Conservation (phyloP, 2,329 filamentous ascomycete species). For the Sporothrix variecibatus region DNA sequence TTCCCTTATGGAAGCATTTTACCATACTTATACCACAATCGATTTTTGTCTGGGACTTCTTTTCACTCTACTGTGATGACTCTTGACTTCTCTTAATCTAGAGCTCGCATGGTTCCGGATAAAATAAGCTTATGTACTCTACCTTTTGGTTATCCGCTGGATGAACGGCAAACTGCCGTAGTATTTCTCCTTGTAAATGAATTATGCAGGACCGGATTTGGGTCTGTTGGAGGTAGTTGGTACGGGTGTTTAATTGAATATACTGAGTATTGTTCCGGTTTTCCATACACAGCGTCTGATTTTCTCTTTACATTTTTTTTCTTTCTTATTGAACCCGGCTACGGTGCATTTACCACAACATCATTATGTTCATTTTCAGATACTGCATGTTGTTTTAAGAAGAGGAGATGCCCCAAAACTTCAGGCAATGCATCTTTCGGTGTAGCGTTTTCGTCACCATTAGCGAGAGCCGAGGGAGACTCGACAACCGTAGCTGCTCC, state of each 20-base stretch:
- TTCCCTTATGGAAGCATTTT: neutral
- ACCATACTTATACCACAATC: neutral
- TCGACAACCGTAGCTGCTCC: too few relatives aligned
- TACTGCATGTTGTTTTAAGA: too few relatives aligned
- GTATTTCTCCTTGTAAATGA: neutral
- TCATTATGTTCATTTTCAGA: too few relatives aligned
- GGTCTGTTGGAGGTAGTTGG: too few relatives aligned
- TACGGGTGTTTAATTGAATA: too few relatives aligned
- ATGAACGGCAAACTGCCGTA: neutral
- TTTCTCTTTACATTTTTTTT: too few relatives aligned
- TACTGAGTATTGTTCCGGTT: too few relatives aligned
- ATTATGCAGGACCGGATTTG: neutral
- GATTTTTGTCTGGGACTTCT: slow-evolving; percentile 8
- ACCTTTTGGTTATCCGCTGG: neutral
- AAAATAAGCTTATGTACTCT: neutral
- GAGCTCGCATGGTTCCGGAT: neutral
- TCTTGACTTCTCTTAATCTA: neutral
- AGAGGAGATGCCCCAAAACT: too few relatives aligned
- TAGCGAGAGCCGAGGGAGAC: neutral
- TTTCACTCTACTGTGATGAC: neutral
- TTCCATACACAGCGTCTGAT: too few relatives aligned
- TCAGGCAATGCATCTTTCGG: slow-evolving; percentile 8
- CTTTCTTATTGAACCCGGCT: too few relatives aligned
- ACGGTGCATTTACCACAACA: too few relatives aligned
- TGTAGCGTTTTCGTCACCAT: neutral